Evolutionary conservation across 163 green algal genomes (phyloP).

Genomic region (Chlamydomonas reinhardtii): DNA sequence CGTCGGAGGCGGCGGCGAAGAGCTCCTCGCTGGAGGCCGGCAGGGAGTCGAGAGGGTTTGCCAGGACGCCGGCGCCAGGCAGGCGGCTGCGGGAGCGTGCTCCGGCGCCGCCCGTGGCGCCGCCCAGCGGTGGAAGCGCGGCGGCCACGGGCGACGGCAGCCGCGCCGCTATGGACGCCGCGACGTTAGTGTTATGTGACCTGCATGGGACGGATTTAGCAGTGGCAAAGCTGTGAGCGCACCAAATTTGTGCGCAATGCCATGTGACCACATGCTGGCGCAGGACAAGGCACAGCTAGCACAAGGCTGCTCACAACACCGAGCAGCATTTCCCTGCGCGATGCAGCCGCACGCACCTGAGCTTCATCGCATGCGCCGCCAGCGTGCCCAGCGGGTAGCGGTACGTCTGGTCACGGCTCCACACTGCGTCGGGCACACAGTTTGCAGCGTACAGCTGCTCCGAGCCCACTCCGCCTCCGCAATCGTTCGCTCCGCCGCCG

Average conservation of each 20-base stretch:
- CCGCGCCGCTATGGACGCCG: neutral
- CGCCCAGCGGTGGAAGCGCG: no score
- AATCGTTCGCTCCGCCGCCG: neutral
- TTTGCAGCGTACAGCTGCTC: slow-evolving; percentile 55
- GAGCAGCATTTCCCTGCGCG: no score
- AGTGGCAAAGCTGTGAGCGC: no score
- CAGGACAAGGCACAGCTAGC: no score
- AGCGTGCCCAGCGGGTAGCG: slow-evolving; percentile 52
- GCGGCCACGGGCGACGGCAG: neutral
- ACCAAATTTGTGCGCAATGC: no score
- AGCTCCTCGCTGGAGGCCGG: neutral
- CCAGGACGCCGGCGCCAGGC: no score
- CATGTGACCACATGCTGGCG: no score
- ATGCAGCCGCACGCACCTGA: slow-evolving; percentile 13
- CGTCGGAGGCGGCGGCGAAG: slow-evolving; percentile 39
- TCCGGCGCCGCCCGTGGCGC: neutral
- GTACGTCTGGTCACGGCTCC: slow-evolving; percentile 12
- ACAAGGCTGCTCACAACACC: no score
- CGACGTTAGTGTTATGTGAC: slow-evolving; percentile 22
- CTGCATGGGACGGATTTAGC: neutral
- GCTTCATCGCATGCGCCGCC: slow-evolving; percentile 50
- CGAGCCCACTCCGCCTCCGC: neutral
- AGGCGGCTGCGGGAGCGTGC: no score
- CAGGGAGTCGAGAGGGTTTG: no score
- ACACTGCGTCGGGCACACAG: slow-evolving; percentile 54